Base-by-base conservation (phyloP, 345 rosid genomes). In the Lepidium sativum region DNA sequence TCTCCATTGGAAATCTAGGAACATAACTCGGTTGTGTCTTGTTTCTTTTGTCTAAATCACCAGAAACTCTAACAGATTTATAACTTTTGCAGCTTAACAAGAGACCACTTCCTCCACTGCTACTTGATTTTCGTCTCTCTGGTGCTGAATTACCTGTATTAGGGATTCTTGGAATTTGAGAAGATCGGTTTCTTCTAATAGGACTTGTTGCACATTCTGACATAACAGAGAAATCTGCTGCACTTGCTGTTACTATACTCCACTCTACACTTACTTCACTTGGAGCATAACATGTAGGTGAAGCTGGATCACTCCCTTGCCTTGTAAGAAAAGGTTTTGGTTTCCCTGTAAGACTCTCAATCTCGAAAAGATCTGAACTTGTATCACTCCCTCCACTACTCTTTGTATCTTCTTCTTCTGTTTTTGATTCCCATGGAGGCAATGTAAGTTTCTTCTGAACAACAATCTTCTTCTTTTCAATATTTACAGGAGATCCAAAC, bases 221-320 rank as follows among this genome's bases (percentile, higher is more conserved):
- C 73, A 80, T 63, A 18, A 63, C 81, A 6, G 96, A 84, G 74
- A 77, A 77, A 68, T 85, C 98, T 6, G 87, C 95, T 3, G 87
- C 95, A 52, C 95, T 86, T 38, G 88, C 95, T 2, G 98, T 92
- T 41, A 86, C 84, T 3, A 89, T 86, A 40, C 98, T 92, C 98
- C 96, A 92, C 18, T 92, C 88, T 45, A 92, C 80, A 72, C 96
- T 89, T 21, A 80, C 95, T 71, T 92, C 98, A 15, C 98, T 92
- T 9, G 98, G 96, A 0, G 95, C 85, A 48, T 86, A 89, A 59
- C 85, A 72, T 33, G 84, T 76, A 18, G 92, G 92, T 3, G 95
- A 86, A 17, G 79, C 68, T 0, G 78, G 83, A 63, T 77, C 84
- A 25, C 87, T 80, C 48, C 60, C 80, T 81, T 81, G 85, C 69